Base-by-base conservation (phyloP, 176 grass and related monocot species). In the Triticum turgidum region DNA sequence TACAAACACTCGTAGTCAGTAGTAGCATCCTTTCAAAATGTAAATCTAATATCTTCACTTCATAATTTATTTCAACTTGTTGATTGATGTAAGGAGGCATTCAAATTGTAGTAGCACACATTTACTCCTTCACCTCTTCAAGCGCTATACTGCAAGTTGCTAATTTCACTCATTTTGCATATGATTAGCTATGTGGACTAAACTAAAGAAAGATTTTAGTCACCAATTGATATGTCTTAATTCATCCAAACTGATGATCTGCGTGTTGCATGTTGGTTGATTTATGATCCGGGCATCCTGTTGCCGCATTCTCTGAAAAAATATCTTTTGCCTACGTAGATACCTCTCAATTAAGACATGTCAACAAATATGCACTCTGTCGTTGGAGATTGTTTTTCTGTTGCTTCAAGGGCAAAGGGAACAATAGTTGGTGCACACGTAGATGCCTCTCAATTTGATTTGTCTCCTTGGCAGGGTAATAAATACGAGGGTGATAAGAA, bases 161-260 rank as follows among this genome's bases (percentile, higher is more conserved):
- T 47, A 84, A 37, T 29, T 74, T 84, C 51, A 84, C 52, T 44
- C 69, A 45, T 83, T 69, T 38, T 61, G 13, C 51, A 73, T 61
- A 73, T 29, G 51, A 42, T 72, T 83, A 42, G 29, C 18, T 59
- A 61, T 85, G 17, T 85, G 9, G 24, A 37, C 6, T 52, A 89
- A 54, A 84, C 58, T 52, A 41, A 85, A 86, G 35, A 56, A 86
- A 78, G 33, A 52, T 79, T 70, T 5, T n/a, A 39, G 34, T 18
- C 68, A 70, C 20, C 34, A 70, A n/a, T 39, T 45, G 39, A 73
- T 72, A 72, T 73, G 42, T 73, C 70, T 45, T 73, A 12, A 73
- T 47, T 71, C 24, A 14, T 21, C 37, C 38, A 73, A 73, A 73
- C 41, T 73, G 39, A 73, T 27, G 38, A n/a, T 42, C 37, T n/a